Percentiles rank a stretch among this genome's conserved stretches.
Evolutionary conservation across 2,329 filamentous ascomycete species (phyloP).

Genomic region (Emericellopsis cladophorae): DNA sequence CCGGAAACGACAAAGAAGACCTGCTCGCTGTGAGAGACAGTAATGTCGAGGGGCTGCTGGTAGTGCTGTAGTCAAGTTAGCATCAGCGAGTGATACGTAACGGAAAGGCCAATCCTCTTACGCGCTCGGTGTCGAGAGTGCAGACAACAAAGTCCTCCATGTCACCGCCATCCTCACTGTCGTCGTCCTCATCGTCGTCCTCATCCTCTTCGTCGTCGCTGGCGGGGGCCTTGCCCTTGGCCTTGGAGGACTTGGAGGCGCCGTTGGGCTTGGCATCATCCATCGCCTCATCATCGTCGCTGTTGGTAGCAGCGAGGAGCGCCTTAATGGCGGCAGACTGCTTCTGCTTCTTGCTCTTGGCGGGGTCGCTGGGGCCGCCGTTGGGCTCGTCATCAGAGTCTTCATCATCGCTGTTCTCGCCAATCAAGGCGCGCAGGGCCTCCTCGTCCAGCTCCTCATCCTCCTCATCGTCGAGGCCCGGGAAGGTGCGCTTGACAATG

Average conservation of each 20-base stretch:
- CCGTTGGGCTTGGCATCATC: slow-evolving; percentile 52
- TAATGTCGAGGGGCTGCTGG: slow-evolving; percentile 92
- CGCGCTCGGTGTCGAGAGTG: slow-evolving; percentile 86
- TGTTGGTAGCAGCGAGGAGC: slow-evolving; percentile 56
- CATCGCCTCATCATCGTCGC: slow-evolving; percentile 61
- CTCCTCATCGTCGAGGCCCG: slow-evolving; percentile 40
- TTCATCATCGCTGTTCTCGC: slow-evolving; percentile 36
- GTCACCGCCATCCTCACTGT: slow-evolving; percentile 50
- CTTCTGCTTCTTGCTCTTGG: slow-evolving; percentile 79
- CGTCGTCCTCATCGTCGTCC: slow-evolving; percentile 37
- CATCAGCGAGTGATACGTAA: not conserved
- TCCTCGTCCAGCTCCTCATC: slow-evolving; percentile 56
- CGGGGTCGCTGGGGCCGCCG: slow-evolving; percentile 81
- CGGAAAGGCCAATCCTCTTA: slow-evolving; percentile 30
- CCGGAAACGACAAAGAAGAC: slow-evolving; percentile 88
- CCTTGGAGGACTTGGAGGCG: slow-evolving; percentile 38
- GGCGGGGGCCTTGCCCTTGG: slow-evolving; percentile 62
- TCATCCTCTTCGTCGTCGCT: slow-evolving; percentile 47
- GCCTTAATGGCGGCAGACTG: slow-evolving; percentile 66
- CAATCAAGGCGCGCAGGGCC: slow-evolving; percentile 41
- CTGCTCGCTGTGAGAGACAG: slow-evolving; percentile 74
- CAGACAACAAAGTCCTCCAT: slow-evolving; percentile 88
- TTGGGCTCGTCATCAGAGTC: slow-evolving; percentile 59
- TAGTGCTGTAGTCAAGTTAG: slow-evolving; percentile 52
- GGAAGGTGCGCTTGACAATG: slow-evolving; percentile 63